Base-by-base conservation (phyloP, 2,329 filamentous ascomycete genomes). In the Mollisiaceae sp. region DNA sequence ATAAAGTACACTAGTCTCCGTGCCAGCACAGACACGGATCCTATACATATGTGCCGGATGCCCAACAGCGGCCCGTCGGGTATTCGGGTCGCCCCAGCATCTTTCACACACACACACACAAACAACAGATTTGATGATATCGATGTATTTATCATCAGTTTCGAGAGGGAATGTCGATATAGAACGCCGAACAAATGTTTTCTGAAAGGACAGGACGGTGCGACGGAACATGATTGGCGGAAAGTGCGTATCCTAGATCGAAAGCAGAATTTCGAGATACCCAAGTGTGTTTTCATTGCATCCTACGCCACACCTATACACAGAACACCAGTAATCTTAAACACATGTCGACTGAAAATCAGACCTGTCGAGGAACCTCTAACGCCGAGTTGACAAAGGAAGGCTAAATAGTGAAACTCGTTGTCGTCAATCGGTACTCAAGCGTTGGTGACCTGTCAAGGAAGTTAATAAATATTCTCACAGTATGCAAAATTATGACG, bases 371-470 rank as follows among this genome's bases (percentile, higher is more conserved):
- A 55, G 69, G 63, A 64, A 73, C 72, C 74, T 58, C 65, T 60
- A 75, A 76, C 74, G 74, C 74, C 74, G 63, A 66, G 65, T 67
- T 69, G 63, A 71, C 65, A 68, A 60, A 72, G 65, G 71, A 69
- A 71, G 65, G 73, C 70, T 73, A 71, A 73, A 70, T 32, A 63
- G 66, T 72, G 66, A 68, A 72, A 73, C 67, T 80, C 77, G 77
- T 81, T 76, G 65, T 70, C 76, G 77, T 80, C 75, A 78, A 75
- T 70, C 69, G 60, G 68, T 66, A 73, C 75, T 86, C 79, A 87
- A 78, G 85, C 85, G 74, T 87, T 87, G 78, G 84, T 87, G 66
- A 87, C 85, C 85, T 86, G 52, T 63, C 22, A 50, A 65, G 36
- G 60, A 55, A 66, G 63, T 24, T 12, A 45, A n/a, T 43, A 32